Base-by-base conservation (phyloP, 2,329 filamentous ascomycete species). In the Thelonectria discophora region DNA sequence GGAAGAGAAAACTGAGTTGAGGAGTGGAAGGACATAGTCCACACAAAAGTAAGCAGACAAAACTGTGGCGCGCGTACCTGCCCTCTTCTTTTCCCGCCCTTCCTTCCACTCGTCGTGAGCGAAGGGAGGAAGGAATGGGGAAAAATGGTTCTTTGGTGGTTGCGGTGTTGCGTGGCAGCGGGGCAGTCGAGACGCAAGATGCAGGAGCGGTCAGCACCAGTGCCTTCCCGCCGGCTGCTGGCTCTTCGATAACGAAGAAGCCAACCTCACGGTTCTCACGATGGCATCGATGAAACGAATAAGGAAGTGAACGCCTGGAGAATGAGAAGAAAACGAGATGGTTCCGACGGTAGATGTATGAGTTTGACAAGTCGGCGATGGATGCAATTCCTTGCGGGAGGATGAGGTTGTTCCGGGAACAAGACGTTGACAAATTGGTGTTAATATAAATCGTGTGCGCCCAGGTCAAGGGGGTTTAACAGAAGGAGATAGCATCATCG, bases 121-220 rank as follows among this genome's bases (percentile, higher is more conserved):
- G 21, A 32, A 37, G 39, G 21, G 43, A 46, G 39, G 40, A 47
- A 46, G 43, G 47, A 43, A 40, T 48, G 50, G 15, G 39, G 34
- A 49, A 21, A 47, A 47, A 43, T n/a, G 39, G 18, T 45, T 21
- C 21, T 56, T 42, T 61, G 27, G 43, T 43, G 55, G 40, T 57
- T 57, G 54, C 37, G 52, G 50, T 52, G 58, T 40, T 55, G 58
- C 42, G 58, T 42, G 58, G 58, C 47, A 56, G 53, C 34, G 53
- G 58, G 53, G 58, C 46, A 47, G 20, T 18, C 46, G 42, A 54
- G 39, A 60, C 42, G 53, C 58, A 30, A 21, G 27, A 51, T 56
- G 58, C 52, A 60, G 47, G 47, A 40, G 37, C 30, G 21, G 30
- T 32, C 30, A 55, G 58, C 39, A 50, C 52, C 18, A 42, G 42